Base-by-base conservation (phyloP, 441 rosid species). In the Raphanus hybrid region DNA sequence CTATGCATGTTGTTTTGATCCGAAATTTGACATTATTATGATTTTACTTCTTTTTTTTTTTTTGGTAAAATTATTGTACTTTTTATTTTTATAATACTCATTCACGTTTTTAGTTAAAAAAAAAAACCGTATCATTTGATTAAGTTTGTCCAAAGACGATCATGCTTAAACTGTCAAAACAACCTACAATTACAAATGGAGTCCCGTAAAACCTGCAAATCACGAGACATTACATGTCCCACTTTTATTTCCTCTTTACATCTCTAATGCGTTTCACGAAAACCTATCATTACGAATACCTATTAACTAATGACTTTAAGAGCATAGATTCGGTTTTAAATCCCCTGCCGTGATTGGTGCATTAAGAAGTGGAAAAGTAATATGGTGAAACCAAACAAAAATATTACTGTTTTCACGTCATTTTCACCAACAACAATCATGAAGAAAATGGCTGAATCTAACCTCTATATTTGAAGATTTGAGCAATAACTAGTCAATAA, bases 121-220 rank as follows among this genome's bases (percentile, higher is more conserved):
- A 23, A 23, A 23, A 23, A 23, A 73, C 65, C 2, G 67, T 15
- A 27, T 73, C 15, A 54, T 48, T 73, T 71, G 68, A 66, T 58
- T 12, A 58, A 20, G 72, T 20, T 32, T 60, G 58, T 54, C 37
- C 9, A 34, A 6, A 70, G 66, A 39, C 5, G 29, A 34, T 68
- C 76, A 71, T 77, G 76, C 64, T 34, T 39, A 68, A 60, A 78
- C 77, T 26, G 77, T 61, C 27, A 50, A 59, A 60, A 54, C 64
- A 66, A 61, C 48, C 41, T 20, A 67, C 69, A 27, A 18, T 12
- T 37, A 63, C 57, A 48, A 78, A 50, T 50, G 73, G 81, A 67
- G 73, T 73, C 81, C 81, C 74, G 65, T 73, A 73, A 52, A 73
- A 78, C 65, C 60, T 26, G 81, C 29, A 78, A 78, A 78, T 73